A percentile compares a stretch with the other conserved stretches of the same genome.
These are phyloP conservation scores for Eucalyptus brandiana DNA, from an alignment of 345 rosid species.

Conservation along the genomic window DNA sequence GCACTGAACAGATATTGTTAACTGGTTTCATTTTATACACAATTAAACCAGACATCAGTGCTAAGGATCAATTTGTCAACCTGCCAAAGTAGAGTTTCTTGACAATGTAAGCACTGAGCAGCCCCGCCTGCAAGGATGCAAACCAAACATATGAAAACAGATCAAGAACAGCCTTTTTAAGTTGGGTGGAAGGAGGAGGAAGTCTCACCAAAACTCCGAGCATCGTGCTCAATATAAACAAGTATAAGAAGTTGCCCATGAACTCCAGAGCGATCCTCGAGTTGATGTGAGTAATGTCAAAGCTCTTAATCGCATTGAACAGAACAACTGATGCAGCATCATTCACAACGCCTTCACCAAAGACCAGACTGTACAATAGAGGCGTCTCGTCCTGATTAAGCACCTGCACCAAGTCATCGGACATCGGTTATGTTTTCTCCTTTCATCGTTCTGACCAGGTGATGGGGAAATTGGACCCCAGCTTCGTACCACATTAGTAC, in stretches of 20 bases:
- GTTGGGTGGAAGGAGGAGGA: not conserved
- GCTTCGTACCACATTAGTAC: not conserved
- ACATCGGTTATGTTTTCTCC: not conserved
- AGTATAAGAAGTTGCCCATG: constrained; percentile 24
- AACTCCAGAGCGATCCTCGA: constrained; percentile 17
- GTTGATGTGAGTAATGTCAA: constrained; percentile 23
- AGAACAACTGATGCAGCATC: constrained; percentile 45
- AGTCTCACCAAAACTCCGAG: constrained; percentile 19
- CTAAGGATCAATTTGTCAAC: not conserved
- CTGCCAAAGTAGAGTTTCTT: constrained; percentile 44
- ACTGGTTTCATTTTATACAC: not conserved
- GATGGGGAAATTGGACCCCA: not conserved
- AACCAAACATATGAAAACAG: not conserved
- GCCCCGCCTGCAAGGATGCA: constrained; percentile 21
- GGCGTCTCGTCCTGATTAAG: constrained; percentile 45
- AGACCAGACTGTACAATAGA: constrained; percentile 28
- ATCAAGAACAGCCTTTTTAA: not conserved
- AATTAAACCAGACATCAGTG: not conserved
- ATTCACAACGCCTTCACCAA: constrained; percentile 43
- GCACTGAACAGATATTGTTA: not conserved
- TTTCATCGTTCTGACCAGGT: not conserved
- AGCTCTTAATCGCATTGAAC: constrained; percentile 33
- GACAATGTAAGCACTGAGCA: constrained; percentile 31
- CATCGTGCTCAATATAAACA: constrained; percentile 31
- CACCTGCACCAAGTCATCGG: constrained; percentile 5